These are phyloP conservation scores for Aspergillus melleus DNA, from an alignment of 2,329 filamentous ascomycete genomes.

Conservation along the genomic window DNA sequence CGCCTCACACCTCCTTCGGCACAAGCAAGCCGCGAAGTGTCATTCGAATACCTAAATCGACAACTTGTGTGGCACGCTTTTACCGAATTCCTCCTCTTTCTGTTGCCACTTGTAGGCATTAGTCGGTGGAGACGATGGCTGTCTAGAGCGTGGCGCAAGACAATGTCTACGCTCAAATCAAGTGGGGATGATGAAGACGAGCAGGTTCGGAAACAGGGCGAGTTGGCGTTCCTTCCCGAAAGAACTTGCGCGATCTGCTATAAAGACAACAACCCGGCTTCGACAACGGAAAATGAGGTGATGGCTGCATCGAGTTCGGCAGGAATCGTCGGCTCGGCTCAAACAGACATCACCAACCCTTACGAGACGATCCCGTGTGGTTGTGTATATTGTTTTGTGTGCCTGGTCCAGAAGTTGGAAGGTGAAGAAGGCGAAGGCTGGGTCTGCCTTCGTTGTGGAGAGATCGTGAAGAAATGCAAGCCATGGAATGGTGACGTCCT, in stretches of 20 bases:
- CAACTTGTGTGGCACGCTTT: constrained; percentile 99
- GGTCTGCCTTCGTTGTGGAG: constrained; percentile 86
- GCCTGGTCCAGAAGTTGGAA: constrained; percentile 84
- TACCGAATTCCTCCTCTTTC: constrained; percentile 95
- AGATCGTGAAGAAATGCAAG: constrained; percentile 77
- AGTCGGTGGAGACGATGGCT: constrained; percentile 90
- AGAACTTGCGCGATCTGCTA: constrained; percentile 97
- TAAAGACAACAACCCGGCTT: constrained; percentile 77
- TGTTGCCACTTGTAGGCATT: constrained; percentile 94
- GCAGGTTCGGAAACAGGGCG: constrained; percentile 59
- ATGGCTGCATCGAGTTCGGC: constrained; percentile 66
- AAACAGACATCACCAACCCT: constrained; percentile 93
- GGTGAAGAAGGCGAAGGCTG: constrained; percentile 93
- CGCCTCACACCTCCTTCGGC: constrained; percentile 81
- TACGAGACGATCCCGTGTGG: constrained; percentile 89
- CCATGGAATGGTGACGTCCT: constrained; percentile 92
- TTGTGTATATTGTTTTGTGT: constrained; percentile 95
- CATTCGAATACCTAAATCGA: constrained; percentile 95
- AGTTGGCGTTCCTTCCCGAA: constrained; percentile 83
- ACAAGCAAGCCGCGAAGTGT: constrained; percentile 86
- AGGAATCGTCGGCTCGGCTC: constrained; percentile 78
- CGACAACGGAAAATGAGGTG: constrained; percentile 72
- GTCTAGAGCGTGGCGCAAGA: constrained; percentile 79
- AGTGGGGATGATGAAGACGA: constrained; percentile 52
- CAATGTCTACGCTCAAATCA: constrained; percentile 62